These are phyloP conservation scores for Chaetomium strumarium DNA, from an alignment of 2,329 filamentous ascomycete species.

Conservation along the genomic window DNA sequence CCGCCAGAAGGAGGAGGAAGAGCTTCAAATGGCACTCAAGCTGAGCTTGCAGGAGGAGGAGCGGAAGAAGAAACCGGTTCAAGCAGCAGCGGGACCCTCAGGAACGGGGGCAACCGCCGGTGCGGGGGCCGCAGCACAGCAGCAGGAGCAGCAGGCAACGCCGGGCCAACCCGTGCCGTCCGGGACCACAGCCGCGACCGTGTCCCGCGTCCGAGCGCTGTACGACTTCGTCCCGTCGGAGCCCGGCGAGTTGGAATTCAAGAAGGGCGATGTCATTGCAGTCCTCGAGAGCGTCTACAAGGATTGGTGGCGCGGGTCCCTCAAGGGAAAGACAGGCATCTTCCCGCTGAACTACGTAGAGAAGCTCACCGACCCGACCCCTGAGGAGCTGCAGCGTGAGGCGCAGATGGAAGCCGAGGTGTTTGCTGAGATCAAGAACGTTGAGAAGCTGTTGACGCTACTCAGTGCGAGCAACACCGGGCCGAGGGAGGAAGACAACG, in stretches of 20 bases:
- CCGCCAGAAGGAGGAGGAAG: slow-evolving; percentile 91
- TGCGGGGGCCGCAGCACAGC: slow-evolving; percentile 27
- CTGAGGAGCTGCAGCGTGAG: slow-evolving; percentile 88
- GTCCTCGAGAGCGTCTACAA: slow-evolving; percentile 98
- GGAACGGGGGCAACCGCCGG: slow-evolving; percentile 34
- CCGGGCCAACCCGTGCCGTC: slow-evolving; percentile 58
- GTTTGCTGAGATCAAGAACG: slow-evolving; percentile 59
- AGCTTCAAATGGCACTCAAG: slow-evolving; percentile 91
- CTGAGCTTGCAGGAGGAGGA: slow-evolving; percentile 87
- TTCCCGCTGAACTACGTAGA: slow-evolving; percentile 99
- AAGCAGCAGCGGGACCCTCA: slow-evolving; percentile 33
- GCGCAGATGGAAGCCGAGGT: slow-evolving; percentile 84
- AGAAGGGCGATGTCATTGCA: slow-evolving; percentile 94
- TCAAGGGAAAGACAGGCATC: slow-evolving; percentile 92
- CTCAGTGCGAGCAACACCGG: slow-evolving; percentile 80
- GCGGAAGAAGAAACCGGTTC: slow-evolving; percentile 46
- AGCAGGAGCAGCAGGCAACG: slow-evolving; percentile 34
- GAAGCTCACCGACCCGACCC: slow-evolving; percentile 90
- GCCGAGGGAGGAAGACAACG: slow-evolving; percentile 82
- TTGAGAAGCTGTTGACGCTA: slow-evolving; percentile 71
- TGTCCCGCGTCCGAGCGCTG: slow-evolving; percentile 86
- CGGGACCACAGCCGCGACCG: slow-evolving; percentile 91
- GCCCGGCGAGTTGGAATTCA: slow-evolving; percentile 89
- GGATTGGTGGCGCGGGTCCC: slow-evolving; percentile 97
- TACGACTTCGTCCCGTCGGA: slow-evolving; percentile 95